phyloP scores from a whole-genome alignment of 2,329 filamentous ascomycete species.

The Cadophora malorum region DNA sequence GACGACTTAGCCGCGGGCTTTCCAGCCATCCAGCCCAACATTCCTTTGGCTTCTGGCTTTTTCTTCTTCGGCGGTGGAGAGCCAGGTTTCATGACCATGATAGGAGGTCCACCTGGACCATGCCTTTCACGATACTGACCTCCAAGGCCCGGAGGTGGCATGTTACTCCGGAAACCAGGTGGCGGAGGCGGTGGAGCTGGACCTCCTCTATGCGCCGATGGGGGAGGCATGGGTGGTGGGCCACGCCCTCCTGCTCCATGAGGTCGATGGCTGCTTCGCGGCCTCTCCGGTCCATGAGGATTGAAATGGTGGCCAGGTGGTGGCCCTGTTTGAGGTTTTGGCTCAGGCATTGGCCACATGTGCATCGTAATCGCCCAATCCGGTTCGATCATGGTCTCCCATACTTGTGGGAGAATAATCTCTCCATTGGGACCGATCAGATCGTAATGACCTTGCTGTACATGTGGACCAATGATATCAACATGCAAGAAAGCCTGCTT shows the following conservation, averaged over 20 bases:
- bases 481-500: constrained; percentile 84
- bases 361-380: constrained; percentile 76
- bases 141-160: constrained; percentile 20
- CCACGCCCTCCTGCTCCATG: constrained; percentile 28
- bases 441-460: constrained; percentile 81
- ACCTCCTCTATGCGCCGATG: constrained; percentile 27
- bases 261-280: constrained; percentile 22
- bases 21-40: constrained; percentile 42
- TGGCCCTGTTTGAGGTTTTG: constrained; percentile 29
- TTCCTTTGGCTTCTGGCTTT: constrained; percentile 33
- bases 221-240: constrained; percentile 29
- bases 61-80: constrained; percentile 27
- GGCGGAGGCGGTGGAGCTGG: constrained; percentile 29
- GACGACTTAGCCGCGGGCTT: constrained; percentile 36
- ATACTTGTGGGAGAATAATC: constrained; percentile 81
- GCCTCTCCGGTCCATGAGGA: constrained; percentile 18
- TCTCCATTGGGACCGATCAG: constrained; percentile 79
- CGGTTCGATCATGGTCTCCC: constrained; percentile 82
- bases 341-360: constrained; percentile 67
- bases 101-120: constrained; percentile 28
- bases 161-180: constrained; percentile 19
- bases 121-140: constrained; percentile 18
- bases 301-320: constrained; percentile 31
- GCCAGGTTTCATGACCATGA: constrained; percentile 32
- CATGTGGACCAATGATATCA: constrained; percentile 76